A percentile compares a stretch with the other conserved stretches of the same genome.
These are phyloP conservation scores for Penicillium corylophilum DNA, from an alignment of 2,329 filamentous ascomycete species.

Conservation along the genomic window DNA sequence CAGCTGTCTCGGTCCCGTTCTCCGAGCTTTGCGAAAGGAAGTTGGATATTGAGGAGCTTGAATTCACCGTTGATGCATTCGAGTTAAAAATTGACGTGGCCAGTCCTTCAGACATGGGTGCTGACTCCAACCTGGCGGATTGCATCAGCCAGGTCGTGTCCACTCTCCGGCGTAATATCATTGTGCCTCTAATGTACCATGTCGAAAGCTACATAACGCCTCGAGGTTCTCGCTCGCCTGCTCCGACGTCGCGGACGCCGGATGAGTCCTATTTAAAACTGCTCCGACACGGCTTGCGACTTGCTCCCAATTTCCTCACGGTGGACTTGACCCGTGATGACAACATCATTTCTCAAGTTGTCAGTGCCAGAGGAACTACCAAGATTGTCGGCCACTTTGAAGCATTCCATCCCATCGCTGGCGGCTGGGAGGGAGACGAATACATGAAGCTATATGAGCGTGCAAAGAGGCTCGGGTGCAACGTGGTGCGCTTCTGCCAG, in stretches of 20 bases:
- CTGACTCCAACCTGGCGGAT: slow-evolving; percentile 41
- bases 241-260: slow-evolving; percentile 26
- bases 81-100: slow-evolving; percentile 57
- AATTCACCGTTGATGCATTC: slow-evolving; percentile 66
- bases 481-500: slow-evolving; percentile 62
- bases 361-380: slow-evolving; percentile 54
- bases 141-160: slow-evolving; percentile 60
- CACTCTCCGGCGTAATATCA: slow-evolving; percentile 61
- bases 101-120: slow-evolving; percentile 27
- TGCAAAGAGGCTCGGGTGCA: slow-evolving; percentile 59
- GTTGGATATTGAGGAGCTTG: slow-evolving; percentile 63
- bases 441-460: slow-evolving; percentile 60
- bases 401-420: slow-evolving; percentile 40
- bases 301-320: slow-evolving; percentile 63
- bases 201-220: slow-evolving; percentile 37
- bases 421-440: slow-evolving; percentile 57
- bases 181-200: slow-evolving; percentile 60
- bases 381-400: slow-evolving; percentile 63
- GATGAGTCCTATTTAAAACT: slow-evolving; percentile 55
- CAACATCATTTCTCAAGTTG: slow-evolving; percentile 50
- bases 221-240: slow-evolving; percentile 21
- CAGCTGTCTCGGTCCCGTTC: slow-evolving; percentile 63
- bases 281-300: slow-evolving; percentile 59
- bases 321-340: slow-evolving; percentile 61
- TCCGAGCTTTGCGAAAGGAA: slow-evolving; percentile 55